Base-by-base conservation (phyloP, 2,329 filamentous ascomycete species). In the Exophiala viscosa region DNA sequence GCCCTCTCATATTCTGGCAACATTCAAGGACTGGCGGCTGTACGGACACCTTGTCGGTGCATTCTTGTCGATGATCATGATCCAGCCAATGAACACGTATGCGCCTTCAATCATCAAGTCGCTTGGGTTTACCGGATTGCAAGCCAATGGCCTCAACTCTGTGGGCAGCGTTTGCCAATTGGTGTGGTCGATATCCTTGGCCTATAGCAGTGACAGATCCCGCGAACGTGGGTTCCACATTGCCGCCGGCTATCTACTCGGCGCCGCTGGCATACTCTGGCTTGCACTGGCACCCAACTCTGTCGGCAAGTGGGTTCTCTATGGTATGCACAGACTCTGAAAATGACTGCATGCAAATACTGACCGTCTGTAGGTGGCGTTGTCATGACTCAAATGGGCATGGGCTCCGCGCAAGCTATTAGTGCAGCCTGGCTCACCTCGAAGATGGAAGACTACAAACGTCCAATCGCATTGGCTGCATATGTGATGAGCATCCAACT, bases 121-220 rank as follows among this genome's bases (percentile, higher is more conserved):
- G 7, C 75, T 82, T 38, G 80, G 79, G 0, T 82, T 79, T 56
- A 66, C 64, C 3, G 62, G 66, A 0, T 71, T 82, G 2, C 67
- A 65, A 1, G 74, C 74, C 39, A 82, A 83, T 52, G 79, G 79
- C 0, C 66, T 82, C 59, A 74, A 78, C 0, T 76, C 78, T 0
- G 78, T 83, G 8, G 77, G 79, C 15, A 58, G 62, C 57, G 52
- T 56, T 10, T 57, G 58, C 18, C 33, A 45, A 1, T 48, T 62
- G 17, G 23, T 59, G 1, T 54, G 47, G 38, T 59, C 56, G 8
- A 31, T 61, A 7, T 55, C 59, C 2, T 42, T 61, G 34, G 59
- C 59, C 17, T 61, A 55, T 14, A 59, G 57, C 38, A 61, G 59
- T 32, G 59, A 61, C 40, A 59, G 39, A 20, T 35, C 52, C 2